Percentiles rank a stretch among this genome's conserved stretches.
phyloP scores from a whole-genome alignment of 306 rosid genomes.

The Cucurbita pepo region DNA sequence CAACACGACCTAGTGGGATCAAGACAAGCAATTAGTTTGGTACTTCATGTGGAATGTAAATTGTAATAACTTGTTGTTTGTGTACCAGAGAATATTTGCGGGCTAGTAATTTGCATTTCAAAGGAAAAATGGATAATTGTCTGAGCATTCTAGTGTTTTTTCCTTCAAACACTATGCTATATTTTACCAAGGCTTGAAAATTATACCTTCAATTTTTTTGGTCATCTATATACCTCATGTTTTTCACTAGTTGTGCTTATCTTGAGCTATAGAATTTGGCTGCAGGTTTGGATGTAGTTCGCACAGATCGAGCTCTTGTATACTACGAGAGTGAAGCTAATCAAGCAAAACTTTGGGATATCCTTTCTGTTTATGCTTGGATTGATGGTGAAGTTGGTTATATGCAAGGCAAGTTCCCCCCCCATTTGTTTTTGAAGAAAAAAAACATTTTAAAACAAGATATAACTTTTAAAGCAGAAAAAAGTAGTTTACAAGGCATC shows the following conservation, averaged over 20 bases:
- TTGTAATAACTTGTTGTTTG: neutral
- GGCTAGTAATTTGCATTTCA: neutral
- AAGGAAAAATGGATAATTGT: neutral
- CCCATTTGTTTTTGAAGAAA: neutral
- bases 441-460: neutral
- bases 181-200: neutral
- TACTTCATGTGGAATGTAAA: neutral
- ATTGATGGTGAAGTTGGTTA: constrained; percentile 76
- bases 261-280: constrained; percentile 21
- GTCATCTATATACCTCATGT: neutral
- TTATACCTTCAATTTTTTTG: neutral
- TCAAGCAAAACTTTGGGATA: constrained; percentile 85
- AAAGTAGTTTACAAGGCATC: neutral
- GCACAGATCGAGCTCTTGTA: constrained; percentile 75
- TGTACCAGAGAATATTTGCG: neutral
- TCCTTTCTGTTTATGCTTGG: constrained; percentile 84
- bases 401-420: constrained; percentile 52
- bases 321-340: constrained; percentile 70
- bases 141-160: neutral
- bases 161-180: neutral
- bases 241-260: neutral
- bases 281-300: constrained; percentile 77
- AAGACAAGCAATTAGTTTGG: neutral
- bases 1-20: neutral
- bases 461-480: neutral